Evolutionary conservation across 768 basidiomycete species (phyloP), one percentile per base, ranked within the genome.

Genomic region (Lentinula aciculospora): DNA sequence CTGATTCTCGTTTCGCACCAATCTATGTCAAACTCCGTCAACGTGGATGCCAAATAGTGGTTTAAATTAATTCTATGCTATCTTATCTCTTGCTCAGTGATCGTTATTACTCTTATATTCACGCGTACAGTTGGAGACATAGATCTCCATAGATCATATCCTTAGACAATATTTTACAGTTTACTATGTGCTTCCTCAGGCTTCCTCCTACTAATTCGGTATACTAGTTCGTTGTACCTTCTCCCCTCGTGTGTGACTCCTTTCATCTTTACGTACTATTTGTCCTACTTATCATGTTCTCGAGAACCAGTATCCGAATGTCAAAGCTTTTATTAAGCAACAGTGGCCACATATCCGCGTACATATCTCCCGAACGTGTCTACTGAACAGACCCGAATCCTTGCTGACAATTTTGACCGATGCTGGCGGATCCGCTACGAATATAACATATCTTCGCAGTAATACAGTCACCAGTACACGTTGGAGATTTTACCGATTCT

Each of bases 401-500:
- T 17, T 57, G 65, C 6, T 63, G 65, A 63, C 89, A 91, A 63
- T 85, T 88, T 59, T 65, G 66, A 19, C 80, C 85, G 56, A 91
- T 75, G 25, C 77, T 73, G 1, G 80, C 80, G 39, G 88, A 89
- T 23, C 86, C 89, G 65, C 87, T 89, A 27, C 89, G 80, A 17
- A 89, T 86, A 62, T 89, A 89, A 65, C 87, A 90, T 42, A 91
- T 83, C 69, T 81, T 89, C 23, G 89, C 89, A 1, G 67, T 60
- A n/a, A 74, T 65, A 62, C 89, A 92, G 15, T 78, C 74, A 17
- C 79, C 83, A 0, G 78, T 82, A 68, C 89, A 92, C 12, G 82
- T 58, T 15, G 70, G 65, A 21, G 79, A 77, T 29, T 71, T 74
- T 29, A 83, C 68, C 4, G 87, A 87, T 57, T 76, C 75, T 71